Conservation (phyloP, 2,329 filamentous ascomycete genomes). For the Trichophyton verrucosum region DNA sequence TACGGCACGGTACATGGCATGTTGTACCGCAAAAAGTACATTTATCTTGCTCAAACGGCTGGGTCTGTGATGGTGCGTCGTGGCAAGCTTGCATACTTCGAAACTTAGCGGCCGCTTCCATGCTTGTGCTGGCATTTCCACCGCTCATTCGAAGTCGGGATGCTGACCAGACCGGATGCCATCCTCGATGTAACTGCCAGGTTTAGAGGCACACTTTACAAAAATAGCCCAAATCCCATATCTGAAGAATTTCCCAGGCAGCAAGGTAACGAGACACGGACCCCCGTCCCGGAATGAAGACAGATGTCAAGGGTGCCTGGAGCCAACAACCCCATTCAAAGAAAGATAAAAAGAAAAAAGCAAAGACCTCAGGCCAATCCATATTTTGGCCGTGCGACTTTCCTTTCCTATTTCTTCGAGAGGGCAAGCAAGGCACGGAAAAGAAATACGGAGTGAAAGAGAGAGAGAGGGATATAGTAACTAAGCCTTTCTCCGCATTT, state of each 20-base stretch:
- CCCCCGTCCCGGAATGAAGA: background rate
- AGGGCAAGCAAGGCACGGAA: too few species aligned
- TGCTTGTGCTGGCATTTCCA: constrained; percentile 1
- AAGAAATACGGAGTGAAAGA: background rate
- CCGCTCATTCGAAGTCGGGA: background rate
- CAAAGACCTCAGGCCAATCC: background rate
- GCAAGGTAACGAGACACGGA: background rate
- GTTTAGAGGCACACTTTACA: background rate
- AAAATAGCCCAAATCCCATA: background rate
- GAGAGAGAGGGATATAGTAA: background rate
- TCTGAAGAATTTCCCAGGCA: background rate
- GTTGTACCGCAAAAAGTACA: background rate
- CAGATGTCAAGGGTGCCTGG: background rate
- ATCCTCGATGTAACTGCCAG: background rate
- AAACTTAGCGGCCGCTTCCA: constrained; percentile 2
- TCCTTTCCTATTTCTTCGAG: background rate
- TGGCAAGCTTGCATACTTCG: constrained; percentile 3
- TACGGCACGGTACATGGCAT: background rate
- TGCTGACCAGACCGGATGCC: background rate
- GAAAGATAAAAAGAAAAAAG: background rate
- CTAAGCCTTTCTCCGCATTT: background rate
- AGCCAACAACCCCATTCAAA: background rate
- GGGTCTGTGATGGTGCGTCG: constrained; percentile 1
- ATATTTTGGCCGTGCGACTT: constrained; percentile 1
- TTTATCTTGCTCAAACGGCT: background rate